phyloP scores from a whole-genome alignment of 305 asterid species.

The Withania somnifera region DNA sequence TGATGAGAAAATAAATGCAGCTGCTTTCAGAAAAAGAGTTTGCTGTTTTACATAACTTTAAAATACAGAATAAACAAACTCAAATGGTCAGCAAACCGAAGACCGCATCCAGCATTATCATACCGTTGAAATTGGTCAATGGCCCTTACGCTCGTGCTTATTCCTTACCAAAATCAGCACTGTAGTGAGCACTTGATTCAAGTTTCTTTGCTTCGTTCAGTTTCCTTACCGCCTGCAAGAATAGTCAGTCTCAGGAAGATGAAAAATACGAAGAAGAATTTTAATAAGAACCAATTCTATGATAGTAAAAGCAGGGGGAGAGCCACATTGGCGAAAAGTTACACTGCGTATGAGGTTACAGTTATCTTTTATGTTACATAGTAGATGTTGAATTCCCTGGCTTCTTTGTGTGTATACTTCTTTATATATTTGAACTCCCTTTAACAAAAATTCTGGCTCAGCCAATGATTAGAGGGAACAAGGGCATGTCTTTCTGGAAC shows the following conservation, averaged over 20 bases:
- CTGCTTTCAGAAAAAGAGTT: neutral
- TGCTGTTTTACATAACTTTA: neutral
- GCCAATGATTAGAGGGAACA: neutral
- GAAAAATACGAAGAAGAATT: neutral
- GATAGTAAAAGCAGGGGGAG: neutral
- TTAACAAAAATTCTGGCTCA: too few species aligned
- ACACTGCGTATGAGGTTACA: too few species aligned
- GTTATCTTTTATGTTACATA: too few species aligned
- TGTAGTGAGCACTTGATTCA: slow-evolving; percentile 86
- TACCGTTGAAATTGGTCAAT: neutral
- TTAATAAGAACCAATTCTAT: neutral
- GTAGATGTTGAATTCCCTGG: too few species aligned
- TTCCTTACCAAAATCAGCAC: slow-evolving; percentile 77
- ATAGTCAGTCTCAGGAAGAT: slow-evolving; percentile 1
- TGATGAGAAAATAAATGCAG: neutral
- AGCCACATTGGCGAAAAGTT: too few species aligned
- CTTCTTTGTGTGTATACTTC: too few species aligned
- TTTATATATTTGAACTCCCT: too few species aligned
- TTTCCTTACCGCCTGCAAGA: slow-evolving; percentile 69
- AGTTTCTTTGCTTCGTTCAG: slow-evolving; percentile 90
- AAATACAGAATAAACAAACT: neutral
- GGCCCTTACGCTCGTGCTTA: slow-evolving; percentile 7
- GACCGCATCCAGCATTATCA: neutral
- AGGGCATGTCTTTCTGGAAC: neutral
- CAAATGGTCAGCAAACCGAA: neutral